Evolutionary conservation across 139 green algal species (phyloP), one percentile per base, ranked within the genome.

Genomic region (Microglena sp.): DNA sequence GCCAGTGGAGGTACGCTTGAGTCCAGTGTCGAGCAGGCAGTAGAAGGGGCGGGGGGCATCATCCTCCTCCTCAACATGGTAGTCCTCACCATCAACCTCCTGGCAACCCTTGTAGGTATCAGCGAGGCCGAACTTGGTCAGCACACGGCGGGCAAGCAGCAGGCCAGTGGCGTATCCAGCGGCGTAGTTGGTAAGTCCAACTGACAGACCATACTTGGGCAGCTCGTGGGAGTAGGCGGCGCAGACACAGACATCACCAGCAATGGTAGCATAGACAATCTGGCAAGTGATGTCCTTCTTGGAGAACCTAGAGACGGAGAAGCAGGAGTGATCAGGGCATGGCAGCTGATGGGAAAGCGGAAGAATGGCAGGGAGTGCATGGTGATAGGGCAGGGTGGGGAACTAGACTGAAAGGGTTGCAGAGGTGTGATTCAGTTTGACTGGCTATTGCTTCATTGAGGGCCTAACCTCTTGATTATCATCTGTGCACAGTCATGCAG

Each of bases 151-250:
- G 1, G 94, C 92, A 35, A 92, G 67, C 74, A 99, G 88, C 69
- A 99, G 87, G 53, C 94, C 94, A 1, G 86, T 90, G 72, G 74
- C 84, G 79, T 99, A 99, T 30, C 86, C 88, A 33, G 94, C 92
- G 11, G 92, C 78, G 70, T 98, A 99, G 88, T 99, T 99, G 66
- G 83, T 97, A 45, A 99, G 84, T 33, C 94, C 94, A 45, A 83
- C 68, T 31, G 61, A 27, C 54, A 67, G 82, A 60, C 94, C 94
- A 58, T 92, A 99, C 22, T 84, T 75, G 24, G 88, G 83, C 58
- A 99, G 89, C 85, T 99, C 94, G 53, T 95, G 85, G 21, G 86
- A 76, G 72, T 97, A 96, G 56, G 94, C 94, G 22, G 89, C 72
- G 27, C 77, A 72, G 28, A 99, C 78, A 29, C 92, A 74, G 6